These are phyloP conservation scores for Fraxinus angustifolia DNA, from an alignment of 305 asterid species.

Conservation along the genomic window DNA sequence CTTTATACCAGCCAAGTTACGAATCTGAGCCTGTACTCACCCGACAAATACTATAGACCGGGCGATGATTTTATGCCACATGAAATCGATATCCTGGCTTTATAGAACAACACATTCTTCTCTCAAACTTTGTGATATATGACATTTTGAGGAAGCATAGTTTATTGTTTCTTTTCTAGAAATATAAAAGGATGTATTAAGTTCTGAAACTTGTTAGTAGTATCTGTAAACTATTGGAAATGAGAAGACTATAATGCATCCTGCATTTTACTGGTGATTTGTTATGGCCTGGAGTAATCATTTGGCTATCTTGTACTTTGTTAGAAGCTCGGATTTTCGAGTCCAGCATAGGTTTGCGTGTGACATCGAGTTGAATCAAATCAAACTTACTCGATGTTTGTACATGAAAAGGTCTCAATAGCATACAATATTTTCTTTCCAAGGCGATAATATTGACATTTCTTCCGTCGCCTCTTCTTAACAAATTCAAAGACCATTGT, in stretches of 20 bases:
- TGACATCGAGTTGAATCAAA: neutral
- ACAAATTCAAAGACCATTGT: neutral
- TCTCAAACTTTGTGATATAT: neutral
- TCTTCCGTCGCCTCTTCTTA: neutral
- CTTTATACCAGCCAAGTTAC: constrained; percentile 87
- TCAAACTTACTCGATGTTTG: neutral
- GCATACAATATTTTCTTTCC: neutral
- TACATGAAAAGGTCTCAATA: neutral
- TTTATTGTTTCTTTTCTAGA: neutral
- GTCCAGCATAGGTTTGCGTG: neutral
- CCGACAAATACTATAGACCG: constrained; percentile 88
- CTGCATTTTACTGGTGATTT: neutral
- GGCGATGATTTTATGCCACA: constrained; percentile 98
- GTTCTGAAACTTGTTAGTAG: constrained; percentile 7
- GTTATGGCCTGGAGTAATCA: neutral
- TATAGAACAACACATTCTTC: constrained; percentile 22
- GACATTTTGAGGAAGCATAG: neutral
- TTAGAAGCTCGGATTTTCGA: neutral
- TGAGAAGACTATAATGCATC: neutral
- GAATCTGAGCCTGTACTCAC: constrained; percentile 82
- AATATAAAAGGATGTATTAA: constrained; percentile 4
- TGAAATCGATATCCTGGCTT: constrained; percentile 63
- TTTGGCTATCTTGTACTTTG: neutral
- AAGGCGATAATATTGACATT: neutral
- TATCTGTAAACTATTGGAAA: constrained; percentile 4